Evolutionary conservation across 2,329 filamentous ascomycete genomes (phyloP), one percentile per base, ranked within the genome.

Genomic region (Talaromyces sp.): DNA sequence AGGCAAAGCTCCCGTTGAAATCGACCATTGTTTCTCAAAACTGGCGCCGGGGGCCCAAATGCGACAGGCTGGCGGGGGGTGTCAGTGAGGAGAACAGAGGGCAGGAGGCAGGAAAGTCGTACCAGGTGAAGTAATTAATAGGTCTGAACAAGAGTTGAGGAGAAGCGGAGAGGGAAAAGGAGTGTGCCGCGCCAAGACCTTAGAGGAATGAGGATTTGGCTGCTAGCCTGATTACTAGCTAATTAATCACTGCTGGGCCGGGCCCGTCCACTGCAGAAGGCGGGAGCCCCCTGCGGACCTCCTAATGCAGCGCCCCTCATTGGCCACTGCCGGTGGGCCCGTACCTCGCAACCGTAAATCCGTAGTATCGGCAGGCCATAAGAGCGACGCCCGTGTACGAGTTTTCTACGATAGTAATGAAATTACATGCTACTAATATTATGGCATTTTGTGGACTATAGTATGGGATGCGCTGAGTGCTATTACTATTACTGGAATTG

Each of bases 1-100:
- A 91, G 69, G 84, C 83, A 69, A 91, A 88, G 74, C 84, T 87
- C 69, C 84, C 84, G 74, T 89, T 89, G 68, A 84, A 77, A 68
- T 81, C 81, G 66, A 68, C 73, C 74, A 78, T 77, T 8, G 43
- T 46, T 46, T 46, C 43, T 46, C 43, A 49, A 24, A 19, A 66
- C 62, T 54, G 31, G 31, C 35, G 43, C 9, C 43, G 31, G 53
- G 35, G 21, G 11, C 10, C 21, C 21, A 6, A 13, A 24, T 38
- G 32, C 21, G 17, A 60, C 58, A 35, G 32, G 35, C 27, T 32
- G 41, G 21, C 24, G 21, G 31, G 17, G 29, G 38, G 35, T 27
- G 9, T 26, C 29, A 31, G 41, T 27, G 17, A 24, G 8, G 13
- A n/a, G 49, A 14, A 35, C 31, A 52, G 46, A 54, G 35, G 49